These are phyloP conservation scores for Auricularia cornea DNA, from an alignment of 768 basidiomycete species.

Conservation along the genomic window DNA sequence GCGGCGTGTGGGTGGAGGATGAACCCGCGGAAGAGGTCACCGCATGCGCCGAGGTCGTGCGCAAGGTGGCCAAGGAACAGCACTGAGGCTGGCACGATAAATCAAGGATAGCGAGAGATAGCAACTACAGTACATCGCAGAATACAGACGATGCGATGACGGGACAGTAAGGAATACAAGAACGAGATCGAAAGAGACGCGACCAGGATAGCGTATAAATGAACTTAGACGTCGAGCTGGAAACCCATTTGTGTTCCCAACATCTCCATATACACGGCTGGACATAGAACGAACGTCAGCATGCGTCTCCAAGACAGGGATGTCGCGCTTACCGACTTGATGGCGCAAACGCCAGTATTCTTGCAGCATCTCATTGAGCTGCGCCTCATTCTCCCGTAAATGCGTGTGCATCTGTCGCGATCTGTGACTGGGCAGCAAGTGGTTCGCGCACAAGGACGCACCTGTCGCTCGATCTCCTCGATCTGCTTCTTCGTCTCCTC, in stretches of 20 bases:
- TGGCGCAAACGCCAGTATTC: conserved; percentile 81
- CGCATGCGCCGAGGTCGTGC: conserved; percentile 31
- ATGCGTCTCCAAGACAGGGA: background rate
- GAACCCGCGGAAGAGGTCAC: conserved; percentile 29
- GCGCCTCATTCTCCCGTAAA: conserved; percentile 61
- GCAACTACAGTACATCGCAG: background rate
- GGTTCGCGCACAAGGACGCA: conserved; percentile 16
- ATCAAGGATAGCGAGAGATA: background rate
- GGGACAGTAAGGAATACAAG: background rate
- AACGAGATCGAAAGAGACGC: background rate
- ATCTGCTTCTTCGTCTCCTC: conserved; percentile 69
- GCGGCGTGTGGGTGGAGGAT: conserved; percentile 35
- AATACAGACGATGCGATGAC: too few species aligned
- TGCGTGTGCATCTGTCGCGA: conserved; percentile 61
- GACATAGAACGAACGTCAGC: background rate
- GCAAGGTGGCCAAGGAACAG: conserved; percentile 27
- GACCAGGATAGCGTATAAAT: background rate
- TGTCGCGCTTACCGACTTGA: conserved; percentile 48
- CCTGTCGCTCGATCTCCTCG: conserved; percentile 59
- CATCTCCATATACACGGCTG: conserved; percentile 84
- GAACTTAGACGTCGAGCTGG: conserved; percentile 11
- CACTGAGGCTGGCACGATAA: conserved; percentile 22
- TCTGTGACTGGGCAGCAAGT: background rate
- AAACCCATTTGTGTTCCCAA: conserved; percentile 73
- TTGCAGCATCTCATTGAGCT: conserved; percentile 70